A percentile compares a stretch with the other conserved stretches of the same genome.
Conservation (phyloP, 1,284 basidiomycete species). For the Wallemia hederae region DNA sequence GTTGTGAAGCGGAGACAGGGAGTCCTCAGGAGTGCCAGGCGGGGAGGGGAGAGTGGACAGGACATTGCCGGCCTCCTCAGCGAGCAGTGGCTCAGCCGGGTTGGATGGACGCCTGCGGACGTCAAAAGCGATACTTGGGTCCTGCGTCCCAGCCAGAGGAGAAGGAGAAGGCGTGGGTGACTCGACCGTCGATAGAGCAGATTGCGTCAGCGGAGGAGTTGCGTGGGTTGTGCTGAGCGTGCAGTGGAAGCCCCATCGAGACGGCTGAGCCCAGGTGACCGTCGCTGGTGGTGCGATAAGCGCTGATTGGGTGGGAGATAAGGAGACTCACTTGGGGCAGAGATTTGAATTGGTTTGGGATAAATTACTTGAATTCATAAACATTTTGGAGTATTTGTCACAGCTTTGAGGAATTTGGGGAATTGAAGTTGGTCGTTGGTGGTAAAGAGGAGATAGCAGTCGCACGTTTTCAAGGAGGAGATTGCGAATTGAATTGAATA, state of each 20-base stretch:
- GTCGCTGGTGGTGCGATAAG: background rate
- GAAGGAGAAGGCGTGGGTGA: background rate
- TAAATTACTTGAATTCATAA: background rate
- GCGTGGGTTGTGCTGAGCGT: background rate
- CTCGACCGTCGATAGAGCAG: background rate
- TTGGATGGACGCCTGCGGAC: background rate
- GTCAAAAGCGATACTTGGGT: background rate
- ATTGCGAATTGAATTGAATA: too few relatives aligned
- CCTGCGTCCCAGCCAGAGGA: background rate
- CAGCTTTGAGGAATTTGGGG: background rate
- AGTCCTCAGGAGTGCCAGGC: background rate
- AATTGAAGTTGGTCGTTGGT: too few relatives aligned
- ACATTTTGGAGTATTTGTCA: background rate
- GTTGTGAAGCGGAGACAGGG: background rate
- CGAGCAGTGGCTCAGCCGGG: background rate
- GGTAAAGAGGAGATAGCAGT: too few relatives aligned
- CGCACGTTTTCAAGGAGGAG: too few relatives aligned
- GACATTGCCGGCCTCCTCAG: background rate
- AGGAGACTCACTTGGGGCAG: background rate
- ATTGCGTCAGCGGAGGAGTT: background rate
- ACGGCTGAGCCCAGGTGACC: background rate
- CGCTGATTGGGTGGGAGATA: background rate
- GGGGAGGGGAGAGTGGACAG: background rate
- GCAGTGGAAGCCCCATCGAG: background rate
- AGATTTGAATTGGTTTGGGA: background rate